Conservation (phyloP, 2,329 filamentous ascomycete species). For the Fusarium sp. region DNA sequence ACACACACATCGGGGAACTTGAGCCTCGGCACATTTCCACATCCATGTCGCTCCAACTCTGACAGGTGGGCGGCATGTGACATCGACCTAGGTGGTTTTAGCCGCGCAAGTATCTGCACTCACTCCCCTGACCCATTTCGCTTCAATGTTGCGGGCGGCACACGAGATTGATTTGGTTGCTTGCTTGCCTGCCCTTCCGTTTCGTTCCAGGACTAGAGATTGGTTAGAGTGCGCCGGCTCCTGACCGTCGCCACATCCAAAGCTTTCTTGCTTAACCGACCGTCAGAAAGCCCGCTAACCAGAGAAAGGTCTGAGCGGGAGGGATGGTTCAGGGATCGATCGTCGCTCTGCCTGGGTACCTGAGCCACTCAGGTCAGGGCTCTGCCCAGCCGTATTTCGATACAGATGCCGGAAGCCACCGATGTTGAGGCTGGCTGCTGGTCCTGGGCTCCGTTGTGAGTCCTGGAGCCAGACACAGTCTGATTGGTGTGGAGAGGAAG, state of each 20-base stretch:
- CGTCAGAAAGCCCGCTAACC: conserved; percentile 20
- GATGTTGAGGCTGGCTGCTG: not conserved
- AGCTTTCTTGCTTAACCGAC: conserved; percentile 29
- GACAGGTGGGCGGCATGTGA: conserved; percentile 30
- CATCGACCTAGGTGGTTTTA: conserved; percentile 26
- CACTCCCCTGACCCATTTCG: conserved; percentile 14
- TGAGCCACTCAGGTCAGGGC: not conserved
- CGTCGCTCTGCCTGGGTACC: conserved; percentile 7
- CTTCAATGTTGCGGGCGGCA: conserved; percentile 12
- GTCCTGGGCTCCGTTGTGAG: not conserved
- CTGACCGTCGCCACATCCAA: conserved; percentile 12
- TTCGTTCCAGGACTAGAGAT: conserved; percentile 6
- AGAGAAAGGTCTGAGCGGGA: conserved; percentile 16
- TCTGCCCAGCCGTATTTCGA: not conserved
- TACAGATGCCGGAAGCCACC: not conserved
- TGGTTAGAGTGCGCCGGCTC: conserved; percentile 10
- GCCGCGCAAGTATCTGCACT: conserved; percentile 10
- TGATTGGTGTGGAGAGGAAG: not conserved
- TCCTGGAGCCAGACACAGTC: not conserved
- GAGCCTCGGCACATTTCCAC: conserved; percentile 28
- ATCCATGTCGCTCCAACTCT: conserved; percentile 2
- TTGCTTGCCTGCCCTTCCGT: not conserved
- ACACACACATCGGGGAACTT: not conserved
- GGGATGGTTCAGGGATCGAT: conserved; percentile 19
- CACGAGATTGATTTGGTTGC: conserved; percentile 1